phyloP scores from a whole-genome alignment of 441 rosid genomes.

The Corymbia citriodora region DNA sequence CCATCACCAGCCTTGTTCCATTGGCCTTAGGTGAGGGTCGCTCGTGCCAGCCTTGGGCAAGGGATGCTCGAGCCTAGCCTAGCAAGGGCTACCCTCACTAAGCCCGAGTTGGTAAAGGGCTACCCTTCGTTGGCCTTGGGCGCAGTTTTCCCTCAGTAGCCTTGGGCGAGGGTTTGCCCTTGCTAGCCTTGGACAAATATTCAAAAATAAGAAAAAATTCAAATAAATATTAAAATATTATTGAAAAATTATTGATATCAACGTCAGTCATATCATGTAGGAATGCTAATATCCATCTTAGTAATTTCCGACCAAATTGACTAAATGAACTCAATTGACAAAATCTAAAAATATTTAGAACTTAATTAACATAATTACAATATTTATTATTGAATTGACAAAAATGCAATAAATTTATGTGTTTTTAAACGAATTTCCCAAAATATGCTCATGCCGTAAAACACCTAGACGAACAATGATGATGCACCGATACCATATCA shows the following conservation, averaged over 20 bases:
- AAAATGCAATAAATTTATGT: too few species aligned
- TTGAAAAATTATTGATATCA: too few species aligned
- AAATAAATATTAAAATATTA: too few species aligned
- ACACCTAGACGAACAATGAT: background rate
- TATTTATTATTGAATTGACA: too few species aligned
- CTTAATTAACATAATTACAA: too few species aligned
- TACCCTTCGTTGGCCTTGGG: rapidly evolving
- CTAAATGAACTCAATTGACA: rapidly evolving
- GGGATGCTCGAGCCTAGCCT: rapidly evolving
- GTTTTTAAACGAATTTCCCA: too few species aligned
- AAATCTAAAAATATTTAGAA: rapidly evolving
- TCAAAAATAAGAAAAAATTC: background rate
- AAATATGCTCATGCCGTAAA: background rate
- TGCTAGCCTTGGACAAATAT: rapidly evolving
- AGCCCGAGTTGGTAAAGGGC: rapidly evolving
- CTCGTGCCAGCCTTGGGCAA: rapidly evolving
- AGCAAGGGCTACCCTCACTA: rapidly evolving
- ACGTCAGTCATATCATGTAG: rapidly evolving
- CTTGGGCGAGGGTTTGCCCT: background rate
- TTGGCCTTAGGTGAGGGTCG: too few species aligned
- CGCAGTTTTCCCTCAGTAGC: rapidly evolving
- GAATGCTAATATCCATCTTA: rapidly evolving
- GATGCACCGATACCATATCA: background rate
- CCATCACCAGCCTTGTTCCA: too few species aligned
- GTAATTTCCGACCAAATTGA: background rate